Evolutionary conservation across 805 yeast species (phyloP).

Genomic region (Metschnikowia rubicola): DNA sequence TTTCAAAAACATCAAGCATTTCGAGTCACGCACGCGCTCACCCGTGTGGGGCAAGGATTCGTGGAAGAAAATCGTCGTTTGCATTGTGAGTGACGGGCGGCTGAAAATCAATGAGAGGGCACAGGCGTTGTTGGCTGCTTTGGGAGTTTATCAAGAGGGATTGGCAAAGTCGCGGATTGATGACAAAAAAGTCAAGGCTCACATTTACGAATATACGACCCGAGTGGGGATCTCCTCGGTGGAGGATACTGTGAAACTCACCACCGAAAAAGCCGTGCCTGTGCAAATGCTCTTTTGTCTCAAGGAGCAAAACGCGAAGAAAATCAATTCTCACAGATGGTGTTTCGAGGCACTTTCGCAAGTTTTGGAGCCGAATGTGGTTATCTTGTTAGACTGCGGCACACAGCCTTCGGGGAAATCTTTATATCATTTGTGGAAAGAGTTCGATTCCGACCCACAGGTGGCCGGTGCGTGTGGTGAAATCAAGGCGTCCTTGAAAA

Average conservation of each 20-base stretch:
- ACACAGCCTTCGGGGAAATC: constrained; percentile 60
- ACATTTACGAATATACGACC: constrained; percentile 64
- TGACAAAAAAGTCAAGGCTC: constrained; percentile 59
- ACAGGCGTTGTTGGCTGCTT: constrained; percentile 59
- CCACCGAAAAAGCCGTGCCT: constrained; percentile 55
- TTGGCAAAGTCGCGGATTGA: constrained; percentile 58
- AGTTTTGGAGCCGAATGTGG: constrained; percentile 54
- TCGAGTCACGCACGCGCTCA: constrained; percentile 43
- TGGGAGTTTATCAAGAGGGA: constrained; percentile 67
- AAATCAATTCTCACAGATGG: constrained; percentile 68
- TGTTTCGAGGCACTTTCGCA: constrained; percentile 62
- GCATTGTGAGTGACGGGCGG: constrained; percentile 62
- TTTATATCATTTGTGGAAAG: constrained; percentile 58
- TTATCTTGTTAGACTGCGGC: constrained; percentile 59
- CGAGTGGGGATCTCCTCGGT: constrained; percentile 49
- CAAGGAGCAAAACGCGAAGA: constrained; percentile 61
- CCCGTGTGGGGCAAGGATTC: constrained; percentile 48
- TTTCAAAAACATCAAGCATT: constrained; percentile 60
- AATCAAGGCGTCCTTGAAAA: constrained; percentile 54
- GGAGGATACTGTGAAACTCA: constrained; percentile 50
- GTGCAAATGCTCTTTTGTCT: constrained; percentile 59
- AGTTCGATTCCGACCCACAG: constrained; percentile 52
- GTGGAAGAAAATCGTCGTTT: constrained; percentile 62
- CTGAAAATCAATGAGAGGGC: constrained; percentile 62
- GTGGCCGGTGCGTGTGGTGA: constrained; percentile 77